phyloP scores from a whole-genome alignment of 768 basidiomycete genomes.

The Agaricus sinodeliciosus region DNA sequence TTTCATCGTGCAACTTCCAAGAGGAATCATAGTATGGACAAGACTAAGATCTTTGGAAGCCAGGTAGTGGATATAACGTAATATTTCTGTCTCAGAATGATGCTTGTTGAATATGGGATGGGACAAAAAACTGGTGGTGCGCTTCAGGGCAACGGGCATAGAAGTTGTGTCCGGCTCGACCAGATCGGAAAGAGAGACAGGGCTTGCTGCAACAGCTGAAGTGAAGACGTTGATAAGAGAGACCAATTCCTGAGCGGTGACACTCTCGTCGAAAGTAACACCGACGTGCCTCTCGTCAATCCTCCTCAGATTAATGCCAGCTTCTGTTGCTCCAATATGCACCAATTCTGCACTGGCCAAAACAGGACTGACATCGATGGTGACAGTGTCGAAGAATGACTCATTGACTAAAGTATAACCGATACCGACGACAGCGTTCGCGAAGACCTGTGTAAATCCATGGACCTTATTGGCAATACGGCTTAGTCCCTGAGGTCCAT shows the following conservation, averaged over 20 bases:
- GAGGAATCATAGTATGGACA: slow-evolving; percentile 92
- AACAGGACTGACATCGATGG: slow-evolving; percentile 63
- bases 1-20: slow-evolving; percentile 97
- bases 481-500: slow-evolving; percentile 81
- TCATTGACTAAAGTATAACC: slow-evolving; percentile 71
- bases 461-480: slow-evolving; percentile 92
- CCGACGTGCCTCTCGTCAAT: slow-evolving; percentile 76
- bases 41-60: slow-evolving; percentile 93
- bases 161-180: slow-evolving; percentile 34
- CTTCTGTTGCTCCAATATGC: slow-evolving; percentile 58
- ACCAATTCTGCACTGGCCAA: slow-evolving; percentile 50
- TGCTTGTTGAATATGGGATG: slow-evolving; percentile 95
- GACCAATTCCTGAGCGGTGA: slow-evolving; percentile 67
- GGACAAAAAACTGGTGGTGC: slow-evolving; percentile 65
- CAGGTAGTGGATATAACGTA: slow-evolving; percentile 92
- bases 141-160: slow-evolving; percentile 50
- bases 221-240: slow-evolving; percentile 79
- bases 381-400: slow-evolving; percentile 90
- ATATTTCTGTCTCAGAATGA: slow-evolving; percentile 98
- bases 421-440: slow-evolving; percentile 53
- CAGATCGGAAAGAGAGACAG: slow-evolving; percentile 41
- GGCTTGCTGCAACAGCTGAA: slow-evolving; percentile 45
- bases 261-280: slow-evolving; percentile 90
- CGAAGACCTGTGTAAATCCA: slow-evolving; percentile 74
- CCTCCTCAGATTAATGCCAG: slow-evolving; percentile 77